phyloP scores from a whole-genome alignment of 2,329 filamentous ascomycete genomes.

The Malbranchea cinnamomea region DNA sequence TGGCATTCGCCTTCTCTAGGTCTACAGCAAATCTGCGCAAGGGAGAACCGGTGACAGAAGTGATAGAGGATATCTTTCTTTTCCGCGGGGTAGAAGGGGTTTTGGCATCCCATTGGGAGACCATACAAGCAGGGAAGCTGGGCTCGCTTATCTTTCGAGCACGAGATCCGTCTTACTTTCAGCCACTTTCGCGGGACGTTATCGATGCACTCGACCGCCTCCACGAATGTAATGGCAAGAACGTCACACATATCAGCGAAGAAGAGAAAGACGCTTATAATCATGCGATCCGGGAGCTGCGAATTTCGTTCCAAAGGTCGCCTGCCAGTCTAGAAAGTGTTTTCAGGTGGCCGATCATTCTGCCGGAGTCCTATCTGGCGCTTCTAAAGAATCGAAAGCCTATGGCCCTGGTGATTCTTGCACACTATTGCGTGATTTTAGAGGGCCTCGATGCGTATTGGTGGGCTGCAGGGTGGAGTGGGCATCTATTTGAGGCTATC shows the following conservation, averaged over 20 bases:
- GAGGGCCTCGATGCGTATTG: constrained; percentile 46
- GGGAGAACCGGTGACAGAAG: constrained; percentile 13
- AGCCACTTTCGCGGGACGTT: constrained; percentile 11
- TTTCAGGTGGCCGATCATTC: constrained; percentile 46
- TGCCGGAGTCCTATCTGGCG: constrained; percentile 49
- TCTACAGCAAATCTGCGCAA: constrained; percentile 9
- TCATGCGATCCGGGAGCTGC: constrained; percentile 12
- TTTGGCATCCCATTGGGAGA: constrained; percentile 12
- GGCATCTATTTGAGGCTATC: constrained; percentile 53
- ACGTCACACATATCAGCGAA: constrained; percentile 9
- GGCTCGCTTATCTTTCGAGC: constrained; percentile 11
- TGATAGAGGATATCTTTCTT: constrained; percentile 15
- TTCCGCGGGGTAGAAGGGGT: constrained; percentile 17
- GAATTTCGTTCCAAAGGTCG: constrained; percentile 12
- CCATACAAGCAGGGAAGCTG: constrained; percentile 14
- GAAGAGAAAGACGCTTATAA: constrained; percentile 13
- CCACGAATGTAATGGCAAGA: constrained; percentile 11
- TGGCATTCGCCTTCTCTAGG: constrained; percentile 17
- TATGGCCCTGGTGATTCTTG: constrained; percentile 47
- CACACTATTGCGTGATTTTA: constrained; percentile 51
- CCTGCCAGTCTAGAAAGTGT: constrained; percentile 21
- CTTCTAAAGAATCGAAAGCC: constrained; percentile 45
- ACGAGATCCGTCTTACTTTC: constrained; percentile 8
- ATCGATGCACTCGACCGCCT: constrained; percentile 10
- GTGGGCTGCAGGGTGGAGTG: constrained; percentile 53